Conservation (phyloP, 805 yeast species). For the Ogataea minuta region DNA sequence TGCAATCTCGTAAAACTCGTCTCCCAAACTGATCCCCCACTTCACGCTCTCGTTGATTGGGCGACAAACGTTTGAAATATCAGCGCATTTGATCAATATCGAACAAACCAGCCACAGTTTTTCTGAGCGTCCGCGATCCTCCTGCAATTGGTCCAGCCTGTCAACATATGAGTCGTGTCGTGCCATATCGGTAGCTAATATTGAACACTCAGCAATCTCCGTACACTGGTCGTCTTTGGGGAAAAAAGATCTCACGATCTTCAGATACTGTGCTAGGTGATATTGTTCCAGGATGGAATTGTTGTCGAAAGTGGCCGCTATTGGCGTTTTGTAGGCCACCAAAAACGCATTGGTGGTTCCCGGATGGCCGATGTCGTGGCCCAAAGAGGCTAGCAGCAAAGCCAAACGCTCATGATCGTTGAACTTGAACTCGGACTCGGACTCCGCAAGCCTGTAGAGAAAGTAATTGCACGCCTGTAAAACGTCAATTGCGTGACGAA, state of each 20-base stretch:
- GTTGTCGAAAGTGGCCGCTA: slow-evolving; percentile 60
- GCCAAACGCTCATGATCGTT: slow-evolving; percentile 46
- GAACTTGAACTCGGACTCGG: slow-evolving; percentile 15
- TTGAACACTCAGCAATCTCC: slow-evolving; percentile 26
- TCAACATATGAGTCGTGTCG: slow-evolving; percentile 71
- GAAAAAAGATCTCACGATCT: slow-evolving; percentile 32
- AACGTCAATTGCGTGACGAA: slow-evolving; percentile 94
- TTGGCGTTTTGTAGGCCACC: slow-evolving; percentile 55
- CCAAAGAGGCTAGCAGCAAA: slow-evolving; percentile 76
- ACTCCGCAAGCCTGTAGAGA: slow-evolving; percentile 26
- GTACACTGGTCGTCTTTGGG: slow-evolving; percentile 2
- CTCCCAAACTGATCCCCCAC: slow-evolving; percentile 81
- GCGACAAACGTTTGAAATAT: slow-evolving; percentile 88
- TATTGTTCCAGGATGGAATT: slow-evolving; percentile 77
- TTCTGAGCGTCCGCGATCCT: slow-evolving; percentile 25
- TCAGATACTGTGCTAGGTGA: slow-evolving; percentile 66
- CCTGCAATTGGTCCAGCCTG: slow-evolving; percentile 41
- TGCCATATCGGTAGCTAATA: slow-evolving; percentile 93
- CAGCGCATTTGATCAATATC: slow-evolving; percentile 87
- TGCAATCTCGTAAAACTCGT: slow-evolving; percentile 73
- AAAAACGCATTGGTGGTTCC: slow-evolving; percentile 86
- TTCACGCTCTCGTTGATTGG: slow-evolving; percentile 70
- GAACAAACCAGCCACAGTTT: slow-evolving; percentile 49
- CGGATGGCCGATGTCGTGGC: slow-evolving; percentile 97
- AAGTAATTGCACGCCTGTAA: slow-evolving; percentile 83